phyloP scores from a whole-genome alignment of 257 asterid species.

The Rauvolfia tetraphylla region DNA sequence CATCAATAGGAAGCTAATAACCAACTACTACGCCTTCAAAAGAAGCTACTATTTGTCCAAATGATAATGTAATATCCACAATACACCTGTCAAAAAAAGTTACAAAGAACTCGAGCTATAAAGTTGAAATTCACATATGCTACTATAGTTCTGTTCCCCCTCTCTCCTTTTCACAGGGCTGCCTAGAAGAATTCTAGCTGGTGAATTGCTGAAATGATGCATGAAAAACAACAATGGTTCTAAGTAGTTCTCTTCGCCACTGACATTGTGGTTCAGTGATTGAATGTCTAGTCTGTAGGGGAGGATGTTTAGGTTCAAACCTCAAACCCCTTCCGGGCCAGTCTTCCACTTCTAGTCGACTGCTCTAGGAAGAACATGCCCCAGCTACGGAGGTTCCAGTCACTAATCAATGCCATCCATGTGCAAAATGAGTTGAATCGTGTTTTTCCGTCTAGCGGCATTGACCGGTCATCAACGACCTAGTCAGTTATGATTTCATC shows the following conservation, averaged over 20 bases:
- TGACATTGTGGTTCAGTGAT: not conserved
- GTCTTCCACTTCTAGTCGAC: too few species aligned
- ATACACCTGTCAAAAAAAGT: not conserved
- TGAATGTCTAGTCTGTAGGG: not conserved
- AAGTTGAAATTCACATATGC: not conserved
- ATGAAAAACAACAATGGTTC: not conserved
- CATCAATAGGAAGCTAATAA: too few species aligned
- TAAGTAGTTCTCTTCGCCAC: not conserved
- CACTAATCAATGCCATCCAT: not conserved
- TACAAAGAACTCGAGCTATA: not conserved
- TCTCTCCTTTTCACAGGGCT: not conserved
- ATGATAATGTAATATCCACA: not conserved
- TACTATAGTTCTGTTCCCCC: not conserved
- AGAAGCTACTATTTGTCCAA: not conserved
- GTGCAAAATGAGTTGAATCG: not conserved
- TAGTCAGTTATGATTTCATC: slow-evolving; percentile 44
- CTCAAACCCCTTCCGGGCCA: not conserved
- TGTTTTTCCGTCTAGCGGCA: not conserved
- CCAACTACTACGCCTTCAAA: too few species aligned
- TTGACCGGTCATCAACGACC: not conserved
- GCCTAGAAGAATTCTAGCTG: not conserved
- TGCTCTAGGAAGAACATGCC: not conserved
- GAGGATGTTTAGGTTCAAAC: not conserved
- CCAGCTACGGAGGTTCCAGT: not conserved
- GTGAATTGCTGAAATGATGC: not conserved